Evolutionary conservation across 495 filamentous ascomycete genomes (phyloP), one percentile per base, ranked within the genome.

Genomic region (Penicillium pancosmium): DNA sequence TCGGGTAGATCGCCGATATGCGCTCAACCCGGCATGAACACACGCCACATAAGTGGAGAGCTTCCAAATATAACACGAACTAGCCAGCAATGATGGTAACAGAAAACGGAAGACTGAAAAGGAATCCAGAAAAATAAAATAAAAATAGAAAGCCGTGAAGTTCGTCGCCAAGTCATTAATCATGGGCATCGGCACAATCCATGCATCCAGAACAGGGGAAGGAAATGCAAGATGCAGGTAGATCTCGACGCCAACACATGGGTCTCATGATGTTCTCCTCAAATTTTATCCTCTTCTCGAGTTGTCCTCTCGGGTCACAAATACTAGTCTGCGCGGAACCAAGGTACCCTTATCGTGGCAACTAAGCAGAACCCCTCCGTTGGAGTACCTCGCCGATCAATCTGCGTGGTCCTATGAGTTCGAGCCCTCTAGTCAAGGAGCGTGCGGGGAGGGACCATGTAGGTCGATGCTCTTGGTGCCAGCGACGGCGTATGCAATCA

Each of bases 401-500:
- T 56, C 86, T 80, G 61, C 84, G 87, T 13, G 91, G 88, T 57
- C 84, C 86, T 61, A 89, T 78, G 57, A 86, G 82, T 57, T 90
- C 89, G 60, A 90, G 75, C 23, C 73, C 67, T 72, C 83, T 78
- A 41, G 85, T 83, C 61, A 85, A 75, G 35, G 82, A 77, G 62
- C 80, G 82, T 59, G 84, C 73, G n/a, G 83, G 79, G 11, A 82
- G 65, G 15, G 78, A 75, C 66, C 84, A 69, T 53, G 82, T 85
- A 43, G 82, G 81, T 48, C 75, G 73, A 67, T 86, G 84, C 69
- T 86, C 85, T 21, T 82, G 74, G 67, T 91, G 86, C 83, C 89
- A 94, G 54, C 85, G 86, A 49, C 86, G 82, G 70, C 89, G 88
- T 75, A 97, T 93, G 75, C 88, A 90, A 74, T 98, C 93, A 66